These are phyloP conservation scores for Aspergillus sp. DNA, from an alignment of 2,329 filamentous ascomycete genomes.

Conservation along the genomic window DNA sequence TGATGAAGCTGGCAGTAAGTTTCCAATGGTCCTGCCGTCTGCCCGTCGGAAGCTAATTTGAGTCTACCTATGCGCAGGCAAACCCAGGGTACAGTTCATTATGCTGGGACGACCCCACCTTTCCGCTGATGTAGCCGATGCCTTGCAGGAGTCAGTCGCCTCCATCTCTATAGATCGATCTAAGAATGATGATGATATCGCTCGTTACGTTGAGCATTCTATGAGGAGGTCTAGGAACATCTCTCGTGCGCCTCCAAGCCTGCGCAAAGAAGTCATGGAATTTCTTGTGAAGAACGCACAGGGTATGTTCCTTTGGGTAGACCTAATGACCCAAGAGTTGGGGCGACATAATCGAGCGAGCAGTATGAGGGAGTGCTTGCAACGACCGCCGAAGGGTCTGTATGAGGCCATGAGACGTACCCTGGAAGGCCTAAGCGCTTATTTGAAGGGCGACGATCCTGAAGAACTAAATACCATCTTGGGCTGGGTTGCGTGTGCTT, in stretches of 20 bases:
- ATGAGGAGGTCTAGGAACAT: neutral
- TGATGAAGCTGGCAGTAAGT: neutral
- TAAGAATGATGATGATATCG: neutral
- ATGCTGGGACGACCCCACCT: neutral
- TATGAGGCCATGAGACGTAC: neutral
- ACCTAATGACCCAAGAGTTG: slow-evolving; percentile 1
- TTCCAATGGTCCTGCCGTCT: neutral
- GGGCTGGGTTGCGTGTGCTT: neutral
- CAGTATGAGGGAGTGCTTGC: neutral
- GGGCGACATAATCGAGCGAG: neutral
- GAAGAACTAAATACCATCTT: neutral
- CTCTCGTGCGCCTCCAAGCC: neutral
- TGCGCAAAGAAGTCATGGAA: neutral
- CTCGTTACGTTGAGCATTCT: neutral
- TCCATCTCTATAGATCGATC: neutral
- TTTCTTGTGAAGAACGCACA: neutral
- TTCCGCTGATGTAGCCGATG: neutral
- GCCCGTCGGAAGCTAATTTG: neutral
- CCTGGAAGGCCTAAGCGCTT: neutral
- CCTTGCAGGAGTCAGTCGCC: neutral
- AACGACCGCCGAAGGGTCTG: neutral
- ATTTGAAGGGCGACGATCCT: neutral
- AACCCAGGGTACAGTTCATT: neutral
- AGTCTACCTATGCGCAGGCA: neutral
- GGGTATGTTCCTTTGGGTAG: slow-evolving; percentile 1